Conservation (phyloP, 192 early-diverging fungal genomes). For the Ambispora gerdemannii region DNA sequence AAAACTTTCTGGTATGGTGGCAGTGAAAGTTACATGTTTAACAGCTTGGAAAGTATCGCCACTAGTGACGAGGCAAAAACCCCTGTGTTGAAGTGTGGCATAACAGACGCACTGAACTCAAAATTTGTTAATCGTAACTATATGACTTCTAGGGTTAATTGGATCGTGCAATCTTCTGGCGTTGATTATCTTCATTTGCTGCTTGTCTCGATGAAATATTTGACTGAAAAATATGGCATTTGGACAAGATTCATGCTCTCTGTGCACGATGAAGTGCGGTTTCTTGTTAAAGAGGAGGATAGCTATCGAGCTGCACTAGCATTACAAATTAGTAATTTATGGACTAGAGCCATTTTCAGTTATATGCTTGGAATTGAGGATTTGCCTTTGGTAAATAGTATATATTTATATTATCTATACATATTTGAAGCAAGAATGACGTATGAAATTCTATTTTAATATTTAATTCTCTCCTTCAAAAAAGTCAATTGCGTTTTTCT, state of each 20-base stretch:
- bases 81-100: constrained; percentile 81
- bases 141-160: constrained; percentile 88
- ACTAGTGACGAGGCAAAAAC: constrained; percentile 69
- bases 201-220: constrained; percentile 80
- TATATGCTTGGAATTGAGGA: constrained; percentile 80
- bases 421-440: too few species aligned
- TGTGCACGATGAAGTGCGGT: constrained; percentile 94
- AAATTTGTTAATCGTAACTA: constrained; percentile 57
- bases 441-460: too few species aligned
- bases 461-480: neutral
- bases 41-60: constrained; percentile 81
- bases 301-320: constrained; percentile 71
- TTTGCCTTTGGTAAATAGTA: constrained; percentile 76
- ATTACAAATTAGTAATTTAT: constrained; percentile 88
- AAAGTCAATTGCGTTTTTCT: constrained; percentile 89
- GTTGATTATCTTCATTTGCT: constrained; percentile 96
- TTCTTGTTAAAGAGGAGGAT: constrained; percentile 77
- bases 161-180: constrained; percentile 97
- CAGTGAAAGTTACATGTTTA: constrained; percentile 93
- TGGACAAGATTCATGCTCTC: constrained; percentile 82
- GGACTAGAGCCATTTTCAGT: constrained; percentile 88
- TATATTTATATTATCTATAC: too few species aligned
- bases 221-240: constrained; percentile 74
- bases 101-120: constrained; percentile 80
- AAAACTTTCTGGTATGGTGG: constrained; percentile 80